Conservation (phyloP, 73 alveolate species). For the Paramecium tetraurelia region DNA sequence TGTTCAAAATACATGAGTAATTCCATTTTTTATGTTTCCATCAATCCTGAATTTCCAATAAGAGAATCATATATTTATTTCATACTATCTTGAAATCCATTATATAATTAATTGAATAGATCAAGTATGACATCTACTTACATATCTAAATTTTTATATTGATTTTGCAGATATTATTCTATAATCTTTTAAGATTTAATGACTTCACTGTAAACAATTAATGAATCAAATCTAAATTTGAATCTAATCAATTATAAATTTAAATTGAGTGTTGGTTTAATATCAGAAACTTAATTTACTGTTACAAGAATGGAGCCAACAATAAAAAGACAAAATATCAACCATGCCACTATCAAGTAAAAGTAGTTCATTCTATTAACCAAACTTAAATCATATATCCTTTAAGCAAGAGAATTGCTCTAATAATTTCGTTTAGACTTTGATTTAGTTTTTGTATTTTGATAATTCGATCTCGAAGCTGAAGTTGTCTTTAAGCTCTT, state of each 20-base stretch:
- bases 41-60: slow-evolving; percentile 12
- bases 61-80: neutral
- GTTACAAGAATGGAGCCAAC: slow-evolving; percentile 16
- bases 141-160: neutral
- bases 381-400: slow-evolving; percentile 20
- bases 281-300: neutral
- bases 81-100: slow-evolving; percentile 22
- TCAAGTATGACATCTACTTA: neutral
- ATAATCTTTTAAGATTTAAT: neutral
- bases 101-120: neutral
- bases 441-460: neutral
- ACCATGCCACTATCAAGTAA: neutral
- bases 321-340: neutral
- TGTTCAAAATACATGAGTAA: slow-evolving; percentile 18
- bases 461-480: neutral
- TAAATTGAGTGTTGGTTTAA: slow-evolving; percentile 29
- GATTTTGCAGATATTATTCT: neutral
- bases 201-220: slow-evolving; percentile 4
- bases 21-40: neutral
- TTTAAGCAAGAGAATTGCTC: slow-evolving; percentile 32
- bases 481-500: neutral
- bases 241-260: neutral
- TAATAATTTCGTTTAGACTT: neutral
- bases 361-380: neutral
- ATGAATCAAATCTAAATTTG: slow-evolving; percentile 37